These are phyloP conservation scores for Claviceps pazoutovae DNA, from an alignment of 2,329 filamentous ascomycete genomes.

Conservation along the genomic window DNA sequence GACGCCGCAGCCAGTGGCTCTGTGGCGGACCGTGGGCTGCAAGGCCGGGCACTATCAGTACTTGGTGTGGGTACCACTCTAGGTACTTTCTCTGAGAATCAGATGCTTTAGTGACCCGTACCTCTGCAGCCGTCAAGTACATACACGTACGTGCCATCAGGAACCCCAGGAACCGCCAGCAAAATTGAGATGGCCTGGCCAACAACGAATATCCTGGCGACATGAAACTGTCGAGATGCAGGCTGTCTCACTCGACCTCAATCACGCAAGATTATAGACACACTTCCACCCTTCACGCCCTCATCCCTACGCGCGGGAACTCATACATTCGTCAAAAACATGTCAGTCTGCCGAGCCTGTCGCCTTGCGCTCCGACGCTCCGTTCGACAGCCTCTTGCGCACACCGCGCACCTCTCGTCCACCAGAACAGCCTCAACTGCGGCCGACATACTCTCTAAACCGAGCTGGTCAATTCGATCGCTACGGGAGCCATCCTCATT, in stretches of 20 bases:
- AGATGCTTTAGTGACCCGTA: too few relatives aligned
- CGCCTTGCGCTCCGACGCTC: slow-evolving; percentile 14
- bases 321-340: slow-evolving; percentile 3
- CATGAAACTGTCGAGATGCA: background rate
- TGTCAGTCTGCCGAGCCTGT: slow-evolving; percentile 19
- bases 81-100: too few relatives aligned
- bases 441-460: slow-evolving; percentile 46
- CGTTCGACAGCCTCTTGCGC: slow-evolving; percentile 3
- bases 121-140: too few relatives aligned
- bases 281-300: background rate
- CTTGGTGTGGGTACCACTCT: background rate
- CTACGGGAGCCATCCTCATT: slow-evolving; percentile 26
- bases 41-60: background rate
- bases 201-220: too few relatives aligned
- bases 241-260: background rate
- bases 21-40: background rate
- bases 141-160: too few relatives aligned
- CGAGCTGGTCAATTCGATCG: slow-evolving; percentile 72
- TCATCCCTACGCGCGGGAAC: background rate
- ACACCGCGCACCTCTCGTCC: slow-evolving; percentile 4
- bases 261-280: background rate
- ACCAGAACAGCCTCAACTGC: slow-evolving; percentile 8
- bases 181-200: too few relatives aligned
- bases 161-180: too few relatives aligned
- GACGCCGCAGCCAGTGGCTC: background rate